Conservation (phyloP, 495 filamentous ascomycete species). For the Aspergillus panamensis region DNA sequence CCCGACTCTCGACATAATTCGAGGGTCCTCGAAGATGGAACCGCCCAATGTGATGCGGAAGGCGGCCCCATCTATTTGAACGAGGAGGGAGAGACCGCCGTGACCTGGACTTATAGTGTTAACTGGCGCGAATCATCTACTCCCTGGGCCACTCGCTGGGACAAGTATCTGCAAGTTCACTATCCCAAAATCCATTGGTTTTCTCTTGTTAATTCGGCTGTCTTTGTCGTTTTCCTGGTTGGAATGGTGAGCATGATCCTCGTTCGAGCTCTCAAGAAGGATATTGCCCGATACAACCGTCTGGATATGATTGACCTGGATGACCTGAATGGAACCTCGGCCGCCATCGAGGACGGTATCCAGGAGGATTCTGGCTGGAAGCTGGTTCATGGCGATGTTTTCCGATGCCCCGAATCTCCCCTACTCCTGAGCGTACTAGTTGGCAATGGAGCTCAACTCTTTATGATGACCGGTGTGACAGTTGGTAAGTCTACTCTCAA, state of each 20-base stretch:
- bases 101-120: conserved; percentile 88
- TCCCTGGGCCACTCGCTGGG: conserved; percentile 94
- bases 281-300: conserved; percentile 93
- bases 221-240: conserved; percentile 88
- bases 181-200: conserved; percentile 99
- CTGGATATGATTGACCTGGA: conserved; percentile 83
- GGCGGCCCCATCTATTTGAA: conserved; percentile 54
- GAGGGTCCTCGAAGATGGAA: conserved; percentile 47
- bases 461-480: conserved; percentile 94
- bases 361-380: conserved; percentile 99
- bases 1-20: conserved; percentile 68
- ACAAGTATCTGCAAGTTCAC: conserved; percentile 93
- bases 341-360: conserved; percentile 80
- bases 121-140: conserved; percentile 76
- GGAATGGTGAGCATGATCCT: conserved; percentile 88
- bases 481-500: conserved; percentile 49
- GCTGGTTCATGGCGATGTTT: conserved; percentile 95
- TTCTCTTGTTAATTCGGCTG: conserved; percentile 87
- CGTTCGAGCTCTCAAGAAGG: conserved; percentile 79
- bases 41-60: conserved; percentile 57
- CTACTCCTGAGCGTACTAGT: conserved; percentile 83
- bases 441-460: conserved; percentile 92
- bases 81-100: conserved; percentile 64
- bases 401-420: conserved; percentile 78
- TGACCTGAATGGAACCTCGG: conserved; percentile 70